Conservation (phyloP, 2,329 filamentous ascomycete genomes). For the Penicillium polonicum region DNA sequence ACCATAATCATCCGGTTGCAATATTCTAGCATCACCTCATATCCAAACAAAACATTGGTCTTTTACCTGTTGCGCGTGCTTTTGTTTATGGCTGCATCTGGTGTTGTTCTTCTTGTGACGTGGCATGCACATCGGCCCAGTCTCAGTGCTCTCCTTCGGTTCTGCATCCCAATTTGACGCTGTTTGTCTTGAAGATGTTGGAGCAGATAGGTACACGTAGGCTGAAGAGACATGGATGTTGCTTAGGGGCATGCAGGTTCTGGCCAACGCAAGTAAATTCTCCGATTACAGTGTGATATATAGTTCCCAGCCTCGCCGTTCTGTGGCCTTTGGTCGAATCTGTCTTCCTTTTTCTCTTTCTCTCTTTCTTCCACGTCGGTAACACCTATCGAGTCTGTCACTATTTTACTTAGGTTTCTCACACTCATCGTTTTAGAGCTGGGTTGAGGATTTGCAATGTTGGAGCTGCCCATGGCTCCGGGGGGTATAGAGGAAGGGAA, state of each 20-base stretch:
- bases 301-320: constrained; percentile 7
- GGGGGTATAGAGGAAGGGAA: not conserved
- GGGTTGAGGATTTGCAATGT: not conserved
- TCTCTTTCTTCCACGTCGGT: not conserved
- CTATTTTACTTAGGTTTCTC: not conserved
- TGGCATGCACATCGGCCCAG: constrained; percentile 32
- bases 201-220: constrained; percentile 34
- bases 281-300: constrained; percentile 14
- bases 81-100: constrained; percentile 26
- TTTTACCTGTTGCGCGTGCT: not conserved
- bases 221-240: constrained; percentile 10
- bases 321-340: not conserved
- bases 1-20: constrained; percentile 17
- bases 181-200: constrained; percentile 11
- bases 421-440: not conserved
- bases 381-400: too few species aligned
- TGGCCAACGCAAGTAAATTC: constrained; percentile 14
- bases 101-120: constrained; percentile 32
- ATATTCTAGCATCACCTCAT: constrained; percentile 11
- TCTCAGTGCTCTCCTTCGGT: constrained; percentile 22
- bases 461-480: not conserved
- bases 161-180: constrained; percentile 21
- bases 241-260: constrained; percentile 12
- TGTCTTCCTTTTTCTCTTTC: not conserved
- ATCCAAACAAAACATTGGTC: not conserved